phyloP scores from a whole-genome alignment of 2,329 filamentous ascomycete species.

The Thielaviopsis populi region DNA sequence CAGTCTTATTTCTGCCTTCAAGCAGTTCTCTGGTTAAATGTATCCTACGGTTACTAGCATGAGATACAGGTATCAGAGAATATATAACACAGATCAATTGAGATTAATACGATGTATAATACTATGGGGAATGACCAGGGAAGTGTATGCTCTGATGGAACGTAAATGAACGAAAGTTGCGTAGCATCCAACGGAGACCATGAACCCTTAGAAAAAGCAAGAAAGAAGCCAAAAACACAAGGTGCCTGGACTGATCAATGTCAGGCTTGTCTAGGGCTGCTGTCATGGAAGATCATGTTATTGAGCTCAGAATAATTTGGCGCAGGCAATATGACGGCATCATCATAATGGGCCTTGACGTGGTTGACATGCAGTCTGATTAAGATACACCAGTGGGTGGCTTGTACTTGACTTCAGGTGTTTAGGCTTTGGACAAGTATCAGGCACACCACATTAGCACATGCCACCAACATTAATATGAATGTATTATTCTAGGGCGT shows the following conservation, averaged over 20 bases:
- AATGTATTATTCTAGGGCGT: not conserved
- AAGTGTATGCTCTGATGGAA: too few species aligned
- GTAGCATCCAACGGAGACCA: too few species aligned
- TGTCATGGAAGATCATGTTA: not conserved
- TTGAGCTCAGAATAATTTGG: not conserved
- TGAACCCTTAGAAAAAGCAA: not conserved
- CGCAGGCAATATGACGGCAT: not conserved
- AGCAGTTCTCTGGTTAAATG: slow-evolving; percentile 47
- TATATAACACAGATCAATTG: not conserved
- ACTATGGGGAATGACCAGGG: not conserved
- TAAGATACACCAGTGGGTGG: not conserved
- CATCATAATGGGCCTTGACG: not conserved
- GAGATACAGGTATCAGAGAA: not conserved
- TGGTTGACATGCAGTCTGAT: not conserved
- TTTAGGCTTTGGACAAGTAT: not conserved
- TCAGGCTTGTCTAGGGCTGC: not conserved
- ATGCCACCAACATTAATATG: not conserved
- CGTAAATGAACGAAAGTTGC: too few species aligned
- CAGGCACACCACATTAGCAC: not conserved
- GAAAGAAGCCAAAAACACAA: not conserved
- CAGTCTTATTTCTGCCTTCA: slow-evolving; percentile 82
- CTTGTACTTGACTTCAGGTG: not conserved
- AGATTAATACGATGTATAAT: not conserved
- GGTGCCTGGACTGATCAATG: not conserved
- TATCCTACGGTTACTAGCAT: not conserved